Conservation (phyloP, 768 basidiomycete species). For the Lactarius psammicola region DNA sequence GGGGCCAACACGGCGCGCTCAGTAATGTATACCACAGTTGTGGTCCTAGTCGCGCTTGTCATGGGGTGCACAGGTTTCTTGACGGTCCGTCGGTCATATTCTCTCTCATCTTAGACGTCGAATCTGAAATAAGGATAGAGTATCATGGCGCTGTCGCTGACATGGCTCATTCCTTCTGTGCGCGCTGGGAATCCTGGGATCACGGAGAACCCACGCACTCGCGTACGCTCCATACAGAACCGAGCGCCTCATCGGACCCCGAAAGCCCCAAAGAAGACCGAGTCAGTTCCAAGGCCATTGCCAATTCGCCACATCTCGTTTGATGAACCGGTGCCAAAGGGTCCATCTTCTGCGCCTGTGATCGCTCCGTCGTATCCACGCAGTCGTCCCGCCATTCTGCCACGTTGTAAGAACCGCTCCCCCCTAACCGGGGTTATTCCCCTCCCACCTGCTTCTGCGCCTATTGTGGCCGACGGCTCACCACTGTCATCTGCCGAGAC, state of each 20-base stretch:
- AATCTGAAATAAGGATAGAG: constrained; percentile 17
- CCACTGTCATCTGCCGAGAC: constrained; percentile 26
- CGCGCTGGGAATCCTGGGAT: constrained; percentile 4
- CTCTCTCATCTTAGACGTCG: too few species aligned
- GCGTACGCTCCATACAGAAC: background rate
- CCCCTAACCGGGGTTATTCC: background rate
- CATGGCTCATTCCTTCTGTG: constrained; percentile 23
- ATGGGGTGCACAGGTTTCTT: constrained; percentile 25
- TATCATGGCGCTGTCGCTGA: constrained; percentile 12
- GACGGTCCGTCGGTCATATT: constrained; percentile 14
- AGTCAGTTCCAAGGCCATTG: constrained; percentile 7
- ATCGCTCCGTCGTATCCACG: constrained; percentile 10
- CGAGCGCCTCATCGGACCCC: background rate
- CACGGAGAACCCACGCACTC: background rate
- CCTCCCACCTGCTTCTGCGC: background rate
- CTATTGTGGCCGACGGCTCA: background rate
- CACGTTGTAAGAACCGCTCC: constrained; percentile 5
- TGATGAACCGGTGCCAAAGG: constrained; percentile 2
- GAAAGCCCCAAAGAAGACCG: background rate
- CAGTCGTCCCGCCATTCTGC: background rate
- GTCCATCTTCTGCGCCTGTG: background rate
- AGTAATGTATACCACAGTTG: background rate
- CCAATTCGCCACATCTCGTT: constrained; percentile 24
- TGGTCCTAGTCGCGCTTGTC: constrained; percentile 12
- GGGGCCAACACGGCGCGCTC: constrained; percentile 15